Evolutionary conservation across 257 asterid genomes (phyloP), one percentile per base, ranked within the genome.

Genomic region (Solanum pimpinellifolium): DNA sequence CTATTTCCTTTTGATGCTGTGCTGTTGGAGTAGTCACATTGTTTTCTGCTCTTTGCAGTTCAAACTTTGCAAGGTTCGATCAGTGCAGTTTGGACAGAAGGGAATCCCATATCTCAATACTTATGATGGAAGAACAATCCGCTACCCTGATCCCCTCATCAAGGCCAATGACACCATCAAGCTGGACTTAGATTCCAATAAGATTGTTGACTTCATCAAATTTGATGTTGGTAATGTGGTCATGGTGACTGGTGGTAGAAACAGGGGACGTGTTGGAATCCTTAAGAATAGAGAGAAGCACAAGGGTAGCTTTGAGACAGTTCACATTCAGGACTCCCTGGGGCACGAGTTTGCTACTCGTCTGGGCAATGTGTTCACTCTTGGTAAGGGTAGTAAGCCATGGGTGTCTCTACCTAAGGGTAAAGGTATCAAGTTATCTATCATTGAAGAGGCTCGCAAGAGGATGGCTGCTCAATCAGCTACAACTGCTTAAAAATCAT

Each of bases 361-460:
- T 3, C 46, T 90, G 77, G 87, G 88, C 14, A 90, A 90, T 88
- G 90, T 90, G 3, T 90, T 86, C 89, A 90, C 92, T 12, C 81
- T 90, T 37, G 92, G 89, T 4, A 90, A 90, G 84, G 92, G 92
- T 39, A 88, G 89, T 18, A 90, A 90, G 89, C 92, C 92, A 2
- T 90, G 92, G 90, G 90, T 88, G 9, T 90, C 92, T 33, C 90
- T 90, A 37, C 92, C 90, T 29, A 88, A 90, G 90, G 92, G 90
- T 7, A 90, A 90, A 82, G 92, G 92, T 88, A 84, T 90, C 86
- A 90, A 90, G 88, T 80, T 90, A 83, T 46, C 92, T 72, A 88
- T 90, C 82, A 90, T 90, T 9, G 90, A 90, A 88, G 92, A 90
- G 88, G 89, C 92, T 21, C 88, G 82, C 76, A 90, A 90, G 92